Evolutionary conservation across 352 stramenopile genomes (phyloP), one percentile per base, ranked within the genome.

Genomic region (Thalassiosira sp.): DNA sequence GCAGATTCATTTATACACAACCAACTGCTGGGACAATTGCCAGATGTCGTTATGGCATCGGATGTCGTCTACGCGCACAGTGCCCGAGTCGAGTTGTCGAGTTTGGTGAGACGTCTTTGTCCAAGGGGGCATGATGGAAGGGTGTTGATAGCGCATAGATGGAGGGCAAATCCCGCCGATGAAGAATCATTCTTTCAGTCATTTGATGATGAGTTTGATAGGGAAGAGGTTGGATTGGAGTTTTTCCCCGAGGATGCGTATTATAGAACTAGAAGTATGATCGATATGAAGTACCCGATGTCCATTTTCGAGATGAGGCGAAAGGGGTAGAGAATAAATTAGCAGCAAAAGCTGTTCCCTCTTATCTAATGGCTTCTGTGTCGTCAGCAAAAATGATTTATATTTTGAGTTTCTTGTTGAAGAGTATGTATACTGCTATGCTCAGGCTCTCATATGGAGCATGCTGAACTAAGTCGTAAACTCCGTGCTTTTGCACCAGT

Each of bases 1-100:
- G 37, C 31, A 28, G 40, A 64, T 13, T 42, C n/a, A 49, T 27
- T 72, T 18, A 48, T 64, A 18, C 35, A 64, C 15, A 54, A 61
- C 45, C 31, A 72, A 52, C 43, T 64, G 22, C 24, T 20, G 27
- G 54, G 60, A n/a, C 25, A 27, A 42, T 57, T 42, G 3, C 63
- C 63, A 3, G 63, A 72, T 61, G 51, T 72, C 10, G 45, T 72
- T 22, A 62, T 72, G 33, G 63, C 63, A 22, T 64, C 51, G 20
- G 51, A 72, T 57, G 63, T 72, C 45, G 37, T 72, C 3, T 72
- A 72, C 22, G 35, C 63, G 40, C 52, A 72, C 27, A 64, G 63
- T 54, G 63, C 63, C 10, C 24, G 52, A 56, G 52, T 52, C 33
- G 63, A 72, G 22, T 40, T 72, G 22, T n/a, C 49, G 40, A 1